These are phyloP conservation scores for Xylariaceae sp. DNA, from an alignment of 2,329 filamentous ascomycete genomes.

Conservation along the genomic window DNA sequence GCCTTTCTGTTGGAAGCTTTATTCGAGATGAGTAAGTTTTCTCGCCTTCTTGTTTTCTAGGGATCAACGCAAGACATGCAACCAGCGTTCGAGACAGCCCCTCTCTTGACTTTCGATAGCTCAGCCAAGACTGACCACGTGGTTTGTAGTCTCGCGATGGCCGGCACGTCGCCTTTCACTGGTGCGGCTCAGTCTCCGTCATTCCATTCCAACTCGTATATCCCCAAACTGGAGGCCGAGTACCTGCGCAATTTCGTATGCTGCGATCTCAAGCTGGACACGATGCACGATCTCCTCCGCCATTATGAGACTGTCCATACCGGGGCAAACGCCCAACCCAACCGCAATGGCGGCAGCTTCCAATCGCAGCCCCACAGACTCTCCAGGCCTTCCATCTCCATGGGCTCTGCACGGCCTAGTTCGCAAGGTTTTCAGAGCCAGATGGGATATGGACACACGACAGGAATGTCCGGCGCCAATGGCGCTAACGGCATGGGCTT, in stretches of 20 bases:
- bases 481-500: slow-evolving; percentile 24
- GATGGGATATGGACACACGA: slow-evolving; percentile 30
- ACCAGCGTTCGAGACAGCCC: slow-evolving; percentile 16
- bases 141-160: slow-evolving; percentile 78
- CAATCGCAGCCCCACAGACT: slow-evolving; percentile 29
- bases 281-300: slow-evolving; percentile 89
- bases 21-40: slow-evolving; percentile 93
- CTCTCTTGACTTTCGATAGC: slow-evolving; percentile 14
- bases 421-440: slow-evolving; percentile 29
- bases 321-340: slow-evolving; percentile 52
- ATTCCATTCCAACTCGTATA: slow-evolving; percentile 92
- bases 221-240: slow-evolving; percentile 93
- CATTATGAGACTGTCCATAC: slow-evolving; percentile 97
- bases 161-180: slow-evolving; percentile 88
- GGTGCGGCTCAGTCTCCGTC: slow-evolving; percentile 81
- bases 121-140: slow-evolving; percentile 28
- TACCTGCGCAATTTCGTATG: slow-evolving; percentile 98
- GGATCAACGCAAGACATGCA: slow-evolving; percentile 10
- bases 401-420: slow-evolving; percentile 26
- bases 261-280: slow-evolving; percentile 84
- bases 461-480: slow-evolving; percentile 21
- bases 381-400: slow-evolving; percentile 29
- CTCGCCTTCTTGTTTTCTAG: slow-evolving; percentile 3
- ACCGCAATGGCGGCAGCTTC: slow-evolving; percentile 26
- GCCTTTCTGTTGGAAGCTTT: slow-evolving; percentile 93